Evolutionary conservation across 2,329 filamentous ascomycete species (phyloP), one percentile per base, ranked within the genome.

Genomic region (Coniochaeta sp.): DNA sequence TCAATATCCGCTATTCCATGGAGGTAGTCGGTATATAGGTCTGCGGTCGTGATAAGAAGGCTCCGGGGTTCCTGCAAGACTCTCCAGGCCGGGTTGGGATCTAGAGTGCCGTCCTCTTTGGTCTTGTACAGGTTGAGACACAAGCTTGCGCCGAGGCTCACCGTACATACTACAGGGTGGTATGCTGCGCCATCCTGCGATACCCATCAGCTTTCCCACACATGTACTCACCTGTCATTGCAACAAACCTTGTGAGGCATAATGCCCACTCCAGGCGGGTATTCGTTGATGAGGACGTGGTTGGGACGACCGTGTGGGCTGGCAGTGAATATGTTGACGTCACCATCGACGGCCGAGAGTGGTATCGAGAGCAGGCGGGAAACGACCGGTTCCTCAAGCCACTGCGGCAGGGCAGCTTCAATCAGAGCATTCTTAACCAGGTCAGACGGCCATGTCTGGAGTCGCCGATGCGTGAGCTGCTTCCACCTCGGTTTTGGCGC

Each of bases 201-300:
- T 55, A 44, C 34, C 28, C 44, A 69, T 72, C 63, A 72, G 70
- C 62, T 38, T 62, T 63, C 5, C 50, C 57, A n/a, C 59, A 36
- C 55, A 28, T 40, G 47, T 42, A 55, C 42, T 34, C 16, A 57
- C 50, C 57, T 40, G 44, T 10, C 22, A 17, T n/a, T 56, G 26
- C 44, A 34, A 60, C 66, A 63, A 63, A 72, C 70, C 77, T 97
- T 95, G 72, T 98, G 93, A 55, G 93, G 88, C 90, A 97, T 96
- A 65, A 98, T 98, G n/a, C 93, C 93, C 63, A 96, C 85, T 1
- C 90, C 91, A 0, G 90, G 86, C 1, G 81, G 81, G 72, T 98
- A 99, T 72, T 97, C 93, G 70, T 99, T 99, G 66, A 98, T 86
- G 40, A 98, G 80, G 54, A 96, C 91, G 74, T 98, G 95, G 68